A percentile compares a stretch with the other conserved stretches of the same genome.
These are phyloP conservation scores for Podospora tetraspora DNA, from an alignment of 495 filamentous ascomycete genomes.

Conservation along the genomic window DNA sequence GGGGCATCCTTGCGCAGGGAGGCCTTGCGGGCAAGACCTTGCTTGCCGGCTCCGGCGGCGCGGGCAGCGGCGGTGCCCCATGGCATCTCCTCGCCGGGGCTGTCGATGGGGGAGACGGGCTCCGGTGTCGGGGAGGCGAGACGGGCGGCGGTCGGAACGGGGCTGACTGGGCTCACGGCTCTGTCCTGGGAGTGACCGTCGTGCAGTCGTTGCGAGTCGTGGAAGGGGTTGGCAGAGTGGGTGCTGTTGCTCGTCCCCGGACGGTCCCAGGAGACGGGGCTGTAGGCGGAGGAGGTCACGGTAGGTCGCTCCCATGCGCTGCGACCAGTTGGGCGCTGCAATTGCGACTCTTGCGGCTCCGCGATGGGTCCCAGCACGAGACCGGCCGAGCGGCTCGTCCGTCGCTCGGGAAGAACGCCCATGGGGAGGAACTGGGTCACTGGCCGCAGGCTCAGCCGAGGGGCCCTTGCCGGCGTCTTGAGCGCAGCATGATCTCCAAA, in stretches of 20 bases:
- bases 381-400: constrained; percentile 45
- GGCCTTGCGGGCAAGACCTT: constrained; percentile 39
- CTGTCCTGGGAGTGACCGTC: constrained; percentile 22
- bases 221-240: constrained; percentile 48
- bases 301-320: constrained; percentile 41
- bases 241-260: constrained; percentile 42
- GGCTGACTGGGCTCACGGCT: constrained; percentile 33
- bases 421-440: constrained; percentile 78
- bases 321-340: constrained; percentile 21
- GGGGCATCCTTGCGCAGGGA: constrained; percentile 41
- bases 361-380: constrained; percentile 30
- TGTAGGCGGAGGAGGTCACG: constrained; percentile 17
- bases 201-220: constrained; percentile 36
- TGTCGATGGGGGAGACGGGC: constrained; percentile 26
- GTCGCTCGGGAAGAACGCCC: constrained; percentile 26
- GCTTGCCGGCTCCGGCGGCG: constrained; percentile 29
- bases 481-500: constrained; percentile 39
- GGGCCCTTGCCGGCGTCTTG: constrained; percentile 42
- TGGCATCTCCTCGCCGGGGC: constrained; percentile 22
- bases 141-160: constrained; percentile 34
- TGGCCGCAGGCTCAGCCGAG: constrained; percentile 78
- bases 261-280: constrained; percentile 30
- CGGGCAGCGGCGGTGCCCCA: constrained; percentile 40
- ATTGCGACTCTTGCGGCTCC: constrained; percentile 24
- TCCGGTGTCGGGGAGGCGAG: constrained; percentile 29